phyloP scores from a whole-genome alignment of 108 stramenopile species.

The Fragilariopsis cylindrus region DNA sequence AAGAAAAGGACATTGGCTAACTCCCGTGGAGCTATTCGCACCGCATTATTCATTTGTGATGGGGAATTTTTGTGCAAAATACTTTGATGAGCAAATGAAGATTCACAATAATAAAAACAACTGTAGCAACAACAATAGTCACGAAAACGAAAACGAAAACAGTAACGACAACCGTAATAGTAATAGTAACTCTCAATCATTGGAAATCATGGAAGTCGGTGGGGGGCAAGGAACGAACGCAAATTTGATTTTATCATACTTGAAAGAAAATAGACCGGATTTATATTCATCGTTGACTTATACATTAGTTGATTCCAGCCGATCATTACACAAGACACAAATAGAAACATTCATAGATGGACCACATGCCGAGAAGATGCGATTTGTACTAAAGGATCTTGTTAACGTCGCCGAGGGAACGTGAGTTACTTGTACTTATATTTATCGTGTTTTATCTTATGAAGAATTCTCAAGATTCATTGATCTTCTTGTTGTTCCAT shows the following conservation, averaged over 20 bases:
- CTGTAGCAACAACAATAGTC: neutral
- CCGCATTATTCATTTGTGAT: conserved; percentile 74
- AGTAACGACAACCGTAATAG: neutral
- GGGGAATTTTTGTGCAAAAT: conserved; percentile 62
- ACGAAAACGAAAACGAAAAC: conserved; percentile 1
- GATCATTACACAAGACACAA: conserved; percentile 68
- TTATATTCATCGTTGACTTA: conserved; percentile 62
- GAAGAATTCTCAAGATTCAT: too few relatives aligned
- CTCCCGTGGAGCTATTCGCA: conserved; percentile 78
- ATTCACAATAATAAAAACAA: neutral
- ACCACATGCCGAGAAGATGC: conserved; percentile 56
- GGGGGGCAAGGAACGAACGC: conserved; percentile 87
- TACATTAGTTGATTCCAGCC: conserved; percentile 79
- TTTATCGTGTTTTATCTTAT: too few relatives aligned
- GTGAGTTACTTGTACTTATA: conserved; percentile 12
- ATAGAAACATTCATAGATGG: conserved; percentile 32
- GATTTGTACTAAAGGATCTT: conserved; percentile 60
- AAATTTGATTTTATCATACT: conserved; percentile 55
- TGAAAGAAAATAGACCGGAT: conserved; percentile 44
- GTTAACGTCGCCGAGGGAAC: conserved; percentile 73
- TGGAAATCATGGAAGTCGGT: conserved; percentile 78
- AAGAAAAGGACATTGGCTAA: conserved; percentile 84
- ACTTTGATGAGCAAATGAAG: conserved; percentile 21
- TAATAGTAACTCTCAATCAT: neutral
- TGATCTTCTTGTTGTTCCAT: too few relatives aligned